A percentile compares a stretch with the other conserved stretches of the same genome.
phyloP scores from a whole-genome alignment of 768 basidiomycete species.

The Lentinus tigrinus region DNA sequence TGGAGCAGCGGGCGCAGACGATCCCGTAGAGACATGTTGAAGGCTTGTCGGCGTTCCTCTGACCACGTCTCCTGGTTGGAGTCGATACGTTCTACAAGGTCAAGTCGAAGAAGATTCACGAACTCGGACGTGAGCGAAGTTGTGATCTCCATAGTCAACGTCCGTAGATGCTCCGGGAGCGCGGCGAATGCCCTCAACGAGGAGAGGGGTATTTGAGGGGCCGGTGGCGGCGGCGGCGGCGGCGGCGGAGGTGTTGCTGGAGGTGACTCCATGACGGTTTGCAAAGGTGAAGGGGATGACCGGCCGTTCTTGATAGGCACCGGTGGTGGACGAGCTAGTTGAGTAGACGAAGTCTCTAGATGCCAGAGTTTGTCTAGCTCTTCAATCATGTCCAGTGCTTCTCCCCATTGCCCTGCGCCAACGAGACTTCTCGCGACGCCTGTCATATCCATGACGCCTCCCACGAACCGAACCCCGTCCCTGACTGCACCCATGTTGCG shows the following conservation, averaged over 20 bases:
- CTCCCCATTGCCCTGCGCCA: slow-evolving; percentile 84
- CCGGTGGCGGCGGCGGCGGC: slow-evolving; percentile 11
- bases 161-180: slow-evolving; percentile 71
- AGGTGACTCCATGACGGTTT: slow-evolving; percentile 26
- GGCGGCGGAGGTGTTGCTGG: slow-evolving; percentile 14
- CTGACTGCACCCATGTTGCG: slow-evolving; percentile 58
- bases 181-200: slow-evolving; percentile 71
- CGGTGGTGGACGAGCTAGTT: slow-evolving; percentile 3
- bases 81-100: slow-evolving; percentile 56
- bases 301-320: slow-evolving; percentile 10
- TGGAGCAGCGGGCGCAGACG: slow-evolving; percentile 69
- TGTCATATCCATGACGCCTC: slow-evolving; percentile 75
- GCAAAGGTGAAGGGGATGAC: slow-evolving; percentile 15
- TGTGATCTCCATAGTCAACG: slow-evolving; percentile 73
- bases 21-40: slow-evolving; percentile 53
- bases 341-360: background rate
- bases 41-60: slow-evolving; percentile 21
- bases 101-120: slow-evolving; percentile 64
- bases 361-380: slow-evolving; percentile 63
- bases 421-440: slow-evolving; percentile 71
- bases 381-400: slow-evolving; percentile 76
- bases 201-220: slow-evolving; percentile 54
- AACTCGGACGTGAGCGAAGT: slow-evolving; percentile 76
- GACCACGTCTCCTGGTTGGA: slow-evolving; percentile 17
- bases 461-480: slow-evolving; percentile 62